Percentiles rank a stretch among this genome's conserved stretches.
Conservation (phyloP, 75 land plant species). For the Picea glauca region DNA sequence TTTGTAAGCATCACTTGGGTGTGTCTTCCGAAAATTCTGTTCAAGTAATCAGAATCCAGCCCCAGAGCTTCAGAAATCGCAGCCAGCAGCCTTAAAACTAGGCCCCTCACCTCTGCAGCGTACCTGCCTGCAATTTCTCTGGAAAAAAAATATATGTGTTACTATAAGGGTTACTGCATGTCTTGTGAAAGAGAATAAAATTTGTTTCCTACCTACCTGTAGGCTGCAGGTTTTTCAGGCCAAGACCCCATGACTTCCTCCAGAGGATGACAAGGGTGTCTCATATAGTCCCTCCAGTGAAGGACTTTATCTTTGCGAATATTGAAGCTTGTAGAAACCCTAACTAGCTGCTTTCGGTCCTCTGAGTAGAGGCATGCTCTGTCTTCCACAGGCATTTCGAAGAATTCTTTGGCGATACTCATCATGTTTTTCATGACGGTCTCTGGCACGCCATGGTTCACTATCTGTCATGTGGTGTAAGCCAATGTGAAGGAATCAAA, state of each 20-base stretch:
- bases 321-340: conserved; percentile 53
- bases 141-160: not conserved
- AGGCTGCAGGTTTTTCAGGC: conserved; percentile 56
- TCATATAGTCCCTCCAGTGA: conserved; percentile 67
- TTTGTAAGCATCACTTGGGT: conserved; percentile 52
- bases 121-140: conserved; percentile 29
- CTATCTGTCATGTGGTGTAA: conserved; percentile 18
- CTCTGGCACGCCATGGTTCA: conserved; percentile 56
- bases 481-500: too few relatives aligned
- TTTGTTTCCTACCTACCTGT: conserved; percentile 19
- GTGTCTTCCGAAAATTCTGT: conserved; percentile 37
- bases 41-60: conserved; percentile 29
- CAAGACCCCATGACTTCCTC: conserved; percentile 31
- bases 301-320: conserved; percentile 37
- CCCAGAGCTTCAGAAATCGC: conserved; percentile 59
- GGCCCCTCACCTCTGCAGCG: conserved; percentile 13
- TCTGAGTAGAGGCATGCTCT: conserved; percentile 29
- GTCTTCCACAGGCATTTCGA: conserved; percentile 41
- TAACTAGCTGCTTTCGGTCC: conserved; percentile 31
- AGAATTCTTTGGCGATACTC: conserved; percentile 35
- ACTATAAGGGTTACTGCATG: not conserved
- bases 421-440: conserved; percentile 29
- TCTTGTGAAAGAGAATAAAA: not conserved
- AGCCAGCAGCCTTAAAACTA: conserved; percentile 28
- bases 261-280: conserved; percentile 48